Base-by-base conservation (phyloP, 345 rosid genomes). In the Abelmoschus esculentus region DNA sequence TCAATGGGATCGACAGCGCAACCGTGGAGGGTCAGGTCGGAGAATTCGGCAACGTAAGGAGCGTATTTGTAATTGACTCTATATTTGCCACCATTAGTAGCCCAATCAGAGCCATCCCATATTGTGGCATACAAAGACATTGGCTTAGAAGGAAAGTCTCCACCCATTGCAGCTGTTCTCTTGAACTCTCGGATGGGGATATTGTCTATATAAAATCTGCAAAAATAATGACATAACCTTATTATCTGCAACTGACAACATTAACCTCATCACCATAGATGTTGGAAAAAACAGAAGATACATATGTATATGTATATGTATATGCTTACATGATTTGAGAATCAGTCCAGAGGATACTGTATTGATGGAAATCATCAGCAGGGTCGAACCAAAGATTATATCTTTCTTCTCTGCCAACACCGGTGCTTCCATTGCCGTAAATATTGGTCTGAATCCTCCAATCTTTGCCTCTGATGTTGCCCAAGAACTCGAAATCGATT, bases 361-460 rank as follows among this genome's bases (percentile, higher is more conserved):
- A 95, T 53, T 85, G 99, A 80, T 95, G 99, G 75, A 82, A 90
- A 81, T 90, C 97, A 50, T 95, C 96, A 52, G 96, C 79, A 11
- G 99, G 99, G 78, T 95, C 99, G 71, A 95, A 95, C 97, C 99
- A 91, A 18, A 95, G 96, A 72, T 83, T 87, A 76, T 84, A 90
- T 83, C 99, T 83, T 75, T 95, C 99, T 83, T 95, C 99, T 75
- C 99, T 86, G 71, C 99, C 99, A 7, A 82, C 40, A 67, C 78
- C 62, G 29, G 96, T 91, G 85, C 99, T 95, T 66, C 99, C 98
- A 80, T 95, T 90, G 61, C 98, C 99, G 55, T 95, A 95, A 67
- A 91, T 66, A 54, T 95, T 95, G 52, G 99, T 95, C 83, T 95
- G 99, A 81, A 95, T 85, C 87, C 99, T 95, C 99, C 99, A 95